Evolutionary conservation across 768 basidiomycete genomes (phyloP).

Genomic region (Lactarius pseudohatsudake): DNA sequence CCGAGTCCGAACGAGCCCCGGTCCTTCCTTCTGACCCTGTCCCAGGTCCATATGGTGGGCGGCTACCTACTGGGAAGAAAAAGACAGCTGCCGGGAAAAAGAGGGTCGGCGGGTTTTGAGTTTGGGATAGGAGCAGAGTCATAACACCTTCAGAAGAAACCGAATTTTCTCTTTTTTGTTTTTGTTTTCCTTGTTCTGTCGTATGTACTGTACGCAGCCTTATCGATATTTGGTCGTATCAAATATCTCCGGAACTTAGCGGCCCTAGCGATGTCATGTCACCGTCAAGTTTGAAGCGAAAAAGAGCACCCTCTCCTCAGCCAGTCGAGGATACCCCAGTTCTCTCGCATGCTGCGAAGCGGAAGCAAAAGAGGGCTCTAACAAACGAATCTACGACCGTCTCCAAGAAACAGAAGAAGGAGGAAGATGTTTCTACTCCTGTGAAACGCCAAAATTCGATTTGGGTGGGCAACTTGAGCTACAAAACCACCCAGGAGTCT

Average conservation of each 20-base stretch:
- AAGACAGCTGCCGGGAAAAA: conserved; percentile 53
- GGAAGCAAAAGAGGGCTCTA: conserved; percentile 56
- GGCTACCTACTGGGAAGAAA: conserved; percentile 49
- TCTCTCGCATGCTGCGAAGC: conserved; percentile 73
- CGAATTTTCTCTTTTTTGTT: too few species aligned
- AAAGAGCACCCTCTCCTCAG: conserved; percentile 10
- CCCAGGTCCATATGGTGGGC: conserved; percentile 70
- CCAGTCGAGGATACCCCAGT: conserved; percentile 44
- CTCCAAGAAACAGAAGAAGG: conserved; percentile 41
- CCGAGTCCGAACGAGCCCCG: not conserved
- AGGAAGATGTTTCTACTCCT: conserved; percentile 24
- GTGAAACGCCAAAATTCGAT: conserved; percentile 78
- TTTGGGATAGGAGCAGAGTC: not conserved
- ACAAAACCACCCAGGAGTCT: conserved; percentile 79
- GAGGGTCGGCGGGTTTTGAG: conserved; percentile 73
- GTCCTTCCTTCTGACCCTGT: conserved; percentile 36
- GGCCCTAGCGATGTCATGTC: not conserved
- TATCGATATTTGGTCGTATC: too few species aligned
- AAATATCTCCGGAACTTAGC: not conserved
- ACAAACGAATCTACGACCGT: conserved; percentile 36
- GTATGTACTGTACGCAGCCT: too few species aligned
- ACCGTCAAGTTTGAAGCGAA: conserved; percentile 8
- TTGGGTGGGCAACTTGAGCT: conserved; percentile 95
- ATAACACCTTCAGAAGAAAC: too few species aligned
- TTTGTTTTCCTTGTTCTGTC: too few species aligned